Evolutionary conservation across 108 stramenopile genomes (phyloP).

Genomic region (Nannochloropsis gaditana): DNA sequence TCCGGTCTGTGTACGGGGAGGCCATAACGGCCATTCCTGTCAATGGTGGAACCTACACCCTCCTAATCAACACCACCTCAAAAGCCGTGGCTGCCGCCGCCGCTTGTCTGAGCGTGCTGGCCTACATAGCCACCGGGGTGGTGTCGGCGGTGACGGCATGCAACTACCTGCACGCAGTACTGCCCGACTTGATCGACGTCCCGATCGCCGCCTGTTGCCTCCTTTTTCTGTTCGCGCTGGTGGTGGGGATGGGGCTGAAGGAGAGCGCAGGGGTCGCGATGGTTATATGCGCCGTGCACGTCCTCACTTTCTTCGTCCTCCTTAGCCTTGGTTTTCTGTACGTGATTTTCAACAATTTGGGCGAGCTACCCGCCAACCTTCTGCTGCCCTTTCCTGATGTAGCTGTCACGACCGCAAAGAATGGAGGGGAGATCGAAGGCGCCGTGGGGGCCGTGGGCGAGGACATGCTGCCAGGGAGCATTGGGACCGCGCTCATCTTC

Average conservation of each 20-base stretch:
- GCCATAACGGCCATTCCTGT: slow-evolving; percentile 64
- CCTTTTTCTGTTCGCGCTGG: neutral
- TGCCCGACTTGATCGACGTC: neutral
- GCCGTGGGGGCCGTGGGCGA: neutral
- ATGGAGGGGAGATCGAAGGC: neutral
- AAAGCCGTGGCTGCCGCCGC: slow-evolving; percentile 56
- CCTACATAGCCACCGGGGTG: slow-evolving; percentile 60
- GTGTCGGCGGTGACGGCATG: slow-evolving; percentile 45
- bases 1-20: slow-evolving; percentile 59
- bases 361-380: neutral
- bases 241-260: slow-evolving; percentile 37
- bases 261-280: slow-evolving; percentile 62
- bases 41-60: slow-evolving; percentile 70
- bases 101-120: slow-evolving; percentile 54
- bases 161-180: slow-evolving; percentile 45
- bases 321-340: slow-evolving; percentile 49
- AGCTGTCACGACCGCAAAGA: neutral
- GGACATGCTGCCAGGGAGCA: slow-evolving; percentile 25
- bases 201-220: slow-evolving; percentile 15
- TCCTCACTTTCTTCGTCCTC: slow-evolving; percentile 53
- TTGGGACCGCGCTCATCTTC: slow-evolving; percentile 55
- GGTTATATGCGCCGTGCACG: slow-evolving; percentile 60
- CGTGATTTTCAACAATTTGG: slow-evolving; percentile 47
- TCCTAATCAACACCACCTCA: slow-evolving; percentile 57
- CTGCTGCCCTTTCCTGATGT: neutral